Percentiles rank a stretch among this genome's conserved stretches.
phyloP scores from a whole-genome alignment of 345 rosid species.

The Abelmoschus esculentus region DNA sequence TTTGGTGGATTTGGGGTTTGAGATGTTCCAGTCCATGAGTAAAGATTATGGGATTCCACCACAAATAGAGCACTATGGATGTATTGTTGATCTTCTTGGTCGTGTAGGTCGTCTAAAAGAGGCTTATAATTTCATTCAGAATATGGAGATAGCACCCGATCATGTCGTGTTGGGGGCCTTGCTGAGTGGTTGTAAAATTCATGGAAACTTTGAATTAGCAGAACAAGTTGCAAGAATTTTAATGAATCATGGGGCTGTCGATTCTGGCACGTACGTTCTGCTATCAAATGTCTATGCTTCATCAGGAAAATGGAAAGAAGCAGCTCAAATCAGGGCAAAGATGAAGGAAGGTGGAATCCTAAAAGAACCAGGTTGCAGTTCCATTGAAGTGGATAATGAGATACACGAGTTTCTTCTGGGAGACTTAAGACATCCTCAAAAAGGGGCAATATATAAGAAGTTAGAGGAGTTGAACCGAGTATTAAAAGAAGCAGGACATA shows the following conservation, averaged over 20 bases:
- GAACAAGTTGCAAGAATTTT: slow-evolving; percentile 36
- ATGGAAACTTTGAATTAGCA: slow-evolving; percentile 44
- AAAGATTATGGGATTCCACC: slow-evolving; percentile 41
- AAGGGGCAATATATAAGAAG: slow-evolving; percentile 44
- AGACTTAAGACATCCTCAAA: slow-evolving; percentile 42
- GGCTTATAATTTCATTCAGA: slow-evolving; percentile 33
- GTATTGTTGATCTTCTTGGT: slow-evolving; percentile 62
- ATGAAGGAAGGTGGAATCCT: slow-evolving; percentile 48
- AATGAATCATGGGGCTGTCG: slow-evolving; percentile 29
- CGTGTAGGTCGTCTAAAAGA: slow-evolving; percentile 42
- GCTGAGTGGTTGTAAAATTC: slow-evolving; percentile 56
- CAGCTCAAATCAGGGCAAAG: slow-evolving; percentile 35
- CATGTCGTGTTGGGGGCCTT: slow-evolving; percentile 54
- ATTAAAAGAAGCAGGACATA: slow-evolving; percentile 30
- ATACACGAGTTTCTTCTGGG: slow-evolving; percentile 55
- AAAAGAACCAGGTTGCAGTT: slow-evolving; percentile 69
- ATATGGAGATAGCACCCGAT: slow-evolving; percentile 43
- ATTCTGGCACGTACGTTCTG: slow-evolving; percentile 48
- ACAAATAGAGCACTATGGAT: slow-evolving; percentile 56
- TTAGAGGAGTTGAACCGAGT: slow-evolving; percentile 38
- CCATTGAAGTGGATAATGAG: slow-evolving; percentile 42
- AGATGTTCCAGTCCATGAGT: slow-evolving; percentile 43
- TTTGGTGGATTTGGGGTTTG: slow-evolving; percentile 41
- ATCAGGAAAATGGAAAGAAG: slow-evolving; percentile 54
- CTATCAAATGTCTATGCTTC: slow-evolving; percentile 49